Evolutionary conservation across 2,329 filamentous ascomycete genomes (phyloP).

Genomic region (Dendrostoma leiphaemia): DNA sequence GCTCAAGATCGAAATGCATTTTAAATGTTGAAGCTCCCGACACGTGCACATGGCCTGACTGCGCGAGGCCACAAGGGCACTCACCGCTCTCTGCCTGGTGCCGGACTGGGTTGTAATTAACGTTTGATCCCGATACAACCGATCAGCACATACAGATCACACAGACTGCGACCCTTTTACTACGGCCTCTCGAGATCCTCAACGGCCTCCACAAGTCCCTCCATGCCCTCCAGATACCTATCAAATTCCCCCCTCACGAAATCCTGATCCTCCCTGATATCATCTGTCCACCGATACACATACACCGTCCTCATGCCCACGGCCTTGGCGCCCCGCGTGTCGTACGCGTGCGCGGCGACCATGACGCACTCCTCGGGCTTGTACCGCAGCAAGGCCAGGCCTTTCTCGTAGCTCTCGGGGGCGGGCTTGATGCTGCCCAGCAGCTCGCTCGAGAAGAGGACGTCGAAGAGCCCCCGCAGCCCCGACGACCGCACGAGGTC

Average conservation of each 20-base stretch:
- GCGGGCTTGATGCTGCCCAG: slow-evolving; percentile 48
- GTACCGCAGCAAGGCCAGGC: slow-evolving; percentile 41
- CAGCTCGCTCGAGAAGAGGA: slow-evolving; percentile 51
- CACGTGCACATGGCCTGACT: too few species aligned
- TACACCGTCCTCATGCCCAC: slow-evolving; percentile 52
- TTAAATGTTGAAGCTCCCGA: too few species aligned
- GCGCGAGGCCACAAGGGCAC: too few species aligned
- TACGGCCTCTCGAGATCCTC: slow-evolving; percentile 1
- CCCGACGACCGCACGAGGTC: slow-evolving; percentile 47
- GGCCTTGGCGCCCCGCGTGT: slow-evolving; percentile 45
- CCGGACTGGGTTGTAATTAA: too few species aligned
- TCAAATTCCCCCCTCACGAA: slow-evolving; percentile 39
- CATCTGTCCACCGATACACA: slow-evolving; percentile 52
- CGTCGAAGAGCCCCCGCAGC: slow-evolving; percentile 40
- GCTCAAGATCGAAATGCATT: too few species aligned
- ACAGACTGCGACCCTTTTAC: too few species aligned
- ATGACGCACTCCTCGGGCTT: slow-evolving; percentile 46
- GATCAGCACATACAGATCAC: too few species aligned
- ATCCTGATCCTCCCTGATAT: slow-evolving; percentile 44
- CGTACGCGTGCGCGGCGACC: slow-evolving; percentile 55
- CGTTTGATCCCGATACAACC: too few species aligned
- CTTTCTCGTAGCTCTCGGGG: slow-evolving; percentile 43
- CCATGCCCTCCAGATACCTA: slow-evolving; percentile 26
- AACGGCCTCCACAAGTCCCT: slow-evolving; percentile 15
- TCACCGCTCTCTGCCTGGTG: too few species aligned